Base-by-base conservation (phyloP, 805 yeast species). In the Metahyphopichia silvanorum region DNA sequence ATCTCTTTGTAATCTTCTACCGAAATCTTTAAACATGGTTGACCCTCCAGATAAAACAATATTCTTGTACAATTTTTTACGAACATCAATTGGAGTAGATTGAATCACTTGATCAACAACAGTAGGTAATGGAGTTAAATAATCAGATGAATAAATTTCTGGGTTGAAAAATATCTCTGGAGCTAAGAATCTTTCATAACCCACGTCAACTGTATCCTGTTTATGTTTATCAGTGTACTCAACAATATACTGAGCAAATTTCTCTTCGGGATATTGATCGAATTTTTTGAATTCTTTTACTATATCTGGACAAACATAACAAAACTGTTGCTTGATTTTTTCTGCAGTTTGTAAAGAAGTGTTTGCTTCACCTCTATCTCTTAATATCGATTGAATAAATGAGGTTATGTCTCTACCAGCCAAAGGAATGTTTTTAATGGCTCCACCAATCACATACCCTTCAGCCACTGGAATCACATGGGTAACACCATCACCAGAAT, bases 161-260 rank as follows among this genome's bases (percentile, higher is more conserved):
- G 98, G 98, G 56, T 86, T 88, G 77, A 93, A 93, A 66, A 93
- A 93, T 51, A 93, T 89, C 62, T 93, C 99, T n/a, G 98, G 98
- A 1, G 98, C 99, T 59, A 93, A 75, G 61, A 93, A 93, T 48
- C 98, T 76, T 67, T 93, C 99, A 62, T 93, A 93, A 34, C 98
- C 99, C 39, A 93, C 93, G 60, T 93, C 98, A 42, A 93, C 93
- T 21, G 66, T 58, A 26, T 47, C 51, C 22, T 45, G 46, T 37
- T 75, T 78, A 46, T 71, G 69, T 35, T 74, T 73, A 30, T 86
- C 85, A 39, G 83, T 84, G 17, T 82, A 80, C 56, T 91, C 96
- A 17, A 86, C 93, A 25, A 86, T 74, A 61, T 86, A 88, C 65
- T 91, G 91, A 25, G 95, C 95, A 70, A 93, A 87, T 61, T 87